Base-by-base conservation (phyloP, 768 basidiomycete genomes). In the Lactarius sp. region DNA sequence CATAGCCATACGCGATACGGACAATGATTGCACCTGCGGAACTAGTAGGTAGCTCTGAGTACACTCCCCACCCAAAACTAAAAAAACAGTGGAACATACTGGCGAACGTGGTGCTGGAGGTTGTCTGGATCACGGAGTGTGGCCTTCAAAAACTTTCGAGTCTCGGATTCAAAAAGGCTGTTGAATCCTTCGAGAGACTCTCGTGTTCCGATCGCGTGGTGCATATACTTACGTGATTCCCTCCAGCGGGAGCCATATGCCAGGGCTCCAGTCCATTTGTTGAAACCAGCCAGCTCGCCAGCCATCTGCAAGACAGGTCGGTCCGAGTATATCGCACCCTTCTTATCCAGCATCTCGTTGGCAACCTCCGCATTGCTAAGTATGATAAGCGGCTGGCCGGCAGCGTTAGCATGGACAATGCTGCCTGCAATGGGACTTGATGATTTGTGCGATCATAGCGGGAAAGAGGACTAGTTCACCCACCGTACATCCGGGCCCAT, bases 1-100 rank as follows among this genome's bases (percentile, higher is more conserved):
- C 46, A 52, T 68, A 68, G 1, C 71, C 71, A 47, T 72, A 70
- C 1, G 70, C 53, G 14, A 72, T 70, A 14, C 63, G 51, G 46
- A 70, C 36, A 27, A 71, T 70, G 47, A 69, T 62, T 16, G 60
- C 20, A 13, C 68, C 69, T 3, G 71, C 62, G n/a, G 58, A 50
- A 12, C 61, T 62, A 16, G 13, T 27, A 4, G 14, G 18, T 5
- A 14, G 10, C 31, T 20, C 44, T 37, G n/a, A 47, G 31, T 36
- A 37, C 37, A 6, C 14, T 14, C n/a, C 12, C 36, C 16, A 33
- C 20, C 37, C 5, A 2, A 13, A 27, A 13, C 8, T 2, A 1
- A 22, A 13, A 27, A 18, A n/a, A 9, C 6, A 31, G 18, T 22
- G 22, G 33, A 1, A 56, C 61, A 6, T 51, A 62, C 61, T 33